phyloP scores from a whole-genome alignment of 192 early-diverging fungal genomes.

The Phycomyces nitens region DNA sequence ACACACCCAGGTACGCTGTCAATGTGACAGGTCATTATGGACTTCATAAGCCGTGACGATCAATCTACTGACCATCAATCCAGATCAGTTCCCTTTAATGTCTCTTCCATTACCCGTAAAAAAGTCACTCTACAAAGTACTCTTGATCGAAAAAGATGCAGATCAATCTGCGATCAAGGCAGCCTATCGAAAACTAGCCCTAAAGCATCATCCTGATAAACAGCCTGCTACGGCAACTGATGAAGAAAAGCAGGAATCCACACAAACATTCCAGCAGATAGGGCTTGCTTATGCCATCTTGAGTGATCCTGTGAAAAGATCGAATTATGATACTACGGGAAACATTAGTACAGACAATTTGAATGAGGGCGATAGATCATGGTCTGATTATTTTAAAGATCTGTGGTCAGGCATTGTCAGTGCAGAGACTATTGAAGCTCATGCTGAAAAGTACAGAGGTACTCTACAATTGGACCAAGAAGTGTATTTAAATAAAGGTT shows the following conservation, averaged over 20 bases:
- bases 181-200: constrained; percentile 87
- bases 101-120: background rate
- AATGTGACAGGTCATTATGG: no score
- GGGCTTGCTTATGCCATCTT: constrained; percentile 75
- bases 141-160: constrained; percentile 40
- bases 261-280: constrained; percentile 70
- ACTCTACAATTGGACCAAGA: background rate
- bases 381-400: constrained; percentile 80
- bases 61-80: no score
- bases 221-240: constrained; percentile 63
- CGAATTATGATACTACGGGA: constrained; percentile 76
- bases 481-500: no score
- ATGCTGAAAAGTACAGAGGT: constrained; percentile 69
- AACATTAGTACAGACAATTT: constrained; percentile 36
- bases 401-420: constrained; percentile 72
- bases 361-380: constrained; percentile 52
- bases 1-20: no score
- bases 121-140: constrained; percentile 20
- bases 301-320: constrained; percentile 59
- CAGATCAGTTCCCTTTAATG: no score
- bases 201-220: constrained; percentile 82
- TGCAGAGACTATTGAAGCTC: constrained; percentile 71
- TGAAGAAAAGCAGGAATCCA: constrained; percentile 57
- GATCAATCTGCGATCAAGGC: constrained; percentile 77
- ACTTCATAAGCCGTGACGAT: no score